Percentiles rank a stretch among this genome's conserved stretches.
Conservation (phyloP, 768 basidiomycete genomes). For the Amanita polypyramis region DNA sequence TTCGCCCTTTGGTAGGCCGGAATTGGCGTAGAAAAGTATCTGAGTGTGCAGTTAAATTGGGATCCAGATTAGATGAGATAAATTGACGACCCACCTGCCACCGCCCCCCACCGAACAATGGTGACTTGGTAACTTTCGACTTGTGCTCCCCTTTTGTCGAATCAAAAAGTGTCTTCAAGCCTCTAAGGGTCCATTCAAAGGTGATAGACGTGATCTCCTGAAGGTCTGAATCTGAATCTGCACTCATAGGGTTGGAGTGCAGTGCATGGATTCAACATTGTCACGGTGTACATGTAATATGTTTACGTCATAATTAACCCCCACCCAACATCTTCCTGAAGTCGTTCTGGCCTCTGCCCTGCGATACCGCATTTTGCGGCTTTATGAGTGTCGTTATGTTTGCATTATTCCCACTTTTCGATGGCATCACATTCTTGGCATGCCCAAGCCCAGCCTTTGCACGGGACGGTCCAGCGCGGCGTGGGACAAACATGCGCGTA, state of each 20-base stretch:
- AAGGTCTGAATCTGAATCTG: constrained; percentile 22
- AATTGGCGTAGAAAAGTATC: constrained; percentile 81
- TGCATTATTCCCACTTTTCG: constrained; percentile 13
- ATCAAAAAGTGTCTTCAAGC: constrained; percentile 66
- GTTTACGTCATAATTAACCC: not conserved
- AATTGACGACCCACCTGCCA: constrained; percentile 45
- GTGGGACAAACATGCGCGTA: constrained; percentile 49
- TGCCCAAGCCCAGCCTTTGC: constrained; percentile 67
- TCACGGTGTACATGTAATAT: no score
- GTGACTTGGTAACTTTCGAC: constrained; percentile 68
- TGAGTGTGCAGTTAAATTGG: constrained; percentile 15
- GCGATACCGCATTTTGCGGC: constrained; percentile 14
- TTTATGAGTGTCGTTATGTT: constrained; percentile 6
- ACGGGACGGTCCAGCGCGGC: constrained; percentile 46
- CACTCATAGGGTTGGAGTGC: constrained; percentile 10
- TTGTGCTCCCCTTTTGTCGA: constrained; percentile 69
- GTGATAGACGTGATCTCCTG: constrained; percentile 45
- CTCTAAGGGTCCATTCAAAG: constrained; percentile 73
- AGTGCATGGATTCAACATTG: not conserved
- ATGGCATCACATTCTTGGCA: constrained; percentile 25
- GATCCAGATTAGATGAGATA: constrained; percentile 10
- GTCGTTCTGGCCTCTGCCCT: constrained; percentile 64
- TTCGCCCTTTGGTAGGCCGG: constrained; percentile 49
- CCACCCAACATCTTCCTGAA: constrained; percentile 68
- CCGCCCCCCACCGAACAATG: constrained; percentile 63